Base-by-base conservation (phyloP, 306 rosid genomes). In the Castanea crenata region DNA sequence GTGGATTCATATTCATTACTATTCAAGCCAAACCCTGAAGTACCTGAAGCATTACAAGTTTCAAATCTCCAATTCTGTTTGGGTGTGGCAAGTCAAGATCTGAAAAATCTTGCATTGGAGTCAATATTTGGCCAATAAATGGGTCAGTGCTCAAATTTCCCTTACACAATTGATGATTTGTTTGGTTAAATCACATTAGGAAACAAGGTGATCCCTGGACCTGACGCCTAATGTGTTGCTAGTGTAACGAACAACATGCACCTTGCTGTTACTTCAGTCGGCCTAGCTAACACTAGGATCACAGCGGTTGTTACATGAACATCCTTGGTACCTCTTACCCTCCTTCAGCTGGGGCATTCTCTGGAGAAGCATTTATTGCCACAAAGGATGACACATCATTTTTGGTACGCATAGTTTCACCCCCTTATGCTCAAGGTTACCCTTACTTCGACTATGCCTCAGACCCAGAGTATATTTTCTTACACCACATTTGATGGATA, bases 401-500 rank as follows among this genome's bases (percentile, higher is more conserved):
- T 72, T 38, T 79, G 9, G 14, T 5, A 5, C 27, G 46, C 25
- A 62, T 52, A 11, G 68, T 20, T 11, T 38, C 87, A 38, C 83
- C 87, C 87, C 20, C 73, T 79, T 16, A 55, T 75, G 83, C 41
- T 65, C 27, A 79, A 79, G 20, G 18, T 19, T 83, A 79, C 38
- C 83, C 81, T 71, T 83, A 83, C 29, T 71, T 38, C 34, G 18
- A 78, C 1, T 71, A 55, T 46, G 1, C 34, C 21, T 55, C 76
- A 11, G 64, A 76, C 3, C 78, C 73, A 6, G 3, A 10, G 0
- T 38, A 71, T 19, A 55, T 79, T 5, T 71, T 38, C 7, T 55
- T 74, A 79, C 27, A 78, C 78, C 2, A 44, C 75, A 41, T 83
- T 83, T 58, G 55, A 79, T 32, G 81, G 73, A 0, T 13, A 63